phyloP scores from a whole-genome alignment of 2,329 filamentous ascomycete genomes.

The Aspergillus pseudoviridinutans region DNA sequence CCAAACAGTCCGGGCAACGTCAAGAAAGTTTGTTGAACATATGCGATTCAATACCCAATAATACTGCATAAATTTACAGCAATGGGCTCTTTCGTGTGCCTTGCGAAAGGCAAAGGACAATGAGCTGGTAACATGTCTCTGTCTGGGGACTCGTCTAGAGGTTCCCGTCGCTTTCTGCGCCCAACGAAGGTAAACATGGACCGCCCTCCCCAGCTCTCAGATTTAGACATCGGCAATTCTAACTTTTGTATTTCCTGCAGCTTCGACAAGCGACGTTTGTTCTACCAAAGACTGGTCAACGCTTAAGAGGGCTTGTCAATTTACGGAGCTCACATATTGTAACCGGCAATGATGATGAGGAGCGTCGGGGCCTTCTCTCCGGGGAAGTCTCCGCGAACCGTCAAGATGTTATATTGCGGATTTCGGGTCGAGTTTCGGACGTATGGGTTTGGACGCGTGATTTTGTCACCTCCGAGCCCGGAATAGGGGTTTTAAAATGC shows the following conservation, averaged over 20 bases:
- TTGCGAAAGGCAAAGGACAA: constrained; percentile 8
- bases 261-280: constrained; percentile 83
- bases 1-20: not conserved
- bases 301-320: constrained; percentile 74
- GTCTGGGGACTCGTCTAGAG: constrained; percentile 26
- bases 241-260: constrained; percentile 34
- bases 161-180: constrained; percentile 29
- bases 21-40: not conserved
- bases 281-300: constrained; percentile 79
- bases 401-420: constrained; percentile 11
- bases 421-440: constrained; percentile 30
- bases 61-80: not conserved
- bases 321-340: constrained; percentile 55
- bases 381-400: constrained; percentile 17
- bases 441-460: constrained; percentile 44
- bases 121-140: constrained; percentile 25
- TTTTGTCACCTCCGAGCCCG: constrained; percentile 68
- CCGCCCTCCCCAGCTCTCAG: not conserved
- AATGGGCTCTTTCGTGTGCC: not conserved
- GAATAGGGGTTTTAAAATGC: constrained; percentile 82
- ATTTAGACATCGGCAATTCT: not conserved
- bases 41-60: not conserved
- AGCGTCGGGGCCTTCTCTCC: constrained; percentile 32
- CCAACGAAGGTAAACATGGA: constrained; percentile 29
- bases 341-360: constrained; percentile 31